Evolutionary conservation across 2,329 filamentous ascomycete species (phyloP).

Genomic region (Colletotrichum cereale): DNA sequence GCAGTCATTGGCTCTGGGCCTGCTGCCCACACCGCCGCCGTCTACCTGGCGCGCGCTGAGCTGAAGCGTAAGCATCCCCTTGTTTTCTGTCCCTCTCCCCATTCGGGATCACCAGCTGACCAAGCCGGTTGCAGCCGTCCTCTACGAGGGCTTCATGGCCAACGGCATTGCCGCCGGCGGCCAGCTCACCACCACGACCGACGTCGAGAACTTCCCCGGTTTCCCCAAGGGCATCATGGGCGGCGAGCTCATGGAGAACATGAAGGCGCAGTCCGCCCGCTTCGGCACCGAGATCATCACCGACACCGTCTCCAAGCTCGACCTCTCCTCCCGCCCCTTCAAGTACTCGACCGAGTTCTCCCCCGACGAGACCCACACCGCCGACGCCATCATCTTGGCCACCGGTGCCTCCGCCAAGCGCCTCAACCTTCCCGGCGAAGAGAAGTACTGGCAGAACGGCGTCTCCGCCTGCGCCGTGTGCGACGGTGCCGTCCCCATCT

Average conservation of each 20-base stretch:
- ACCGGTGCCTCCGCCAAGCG: conserved; percentile 93
- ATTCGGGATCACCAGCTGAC: background rate
- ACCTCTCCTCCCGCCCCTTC: conserved; percentile 87
- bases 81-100: conserved; percentile 31
- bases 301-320: conserved; percentile 91
- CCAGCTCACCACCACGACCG: conserved; percentile 97
- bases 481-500: conserved; percentile 96
- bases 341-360: conserved; percentile 93
- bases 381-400: conserved; percentile 92
- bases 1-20: conserved; percentile 91
- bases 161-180: conserved; percentile 96
- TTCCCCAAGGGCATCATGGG: conserved; percentile 93
- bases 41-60: conserved; percentile 95
- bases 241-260: conserved; percentile 91
- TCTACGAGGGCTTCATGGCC: conserved; percentile 98
- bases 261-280: conserved; percentile 89
- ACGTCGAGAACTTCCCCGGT: conserved; percentile 97
- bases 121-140: conserved; percentile 69
- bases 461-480: conserved; percentile 97
- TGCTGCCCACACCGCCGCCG: conserved; percentile 95
- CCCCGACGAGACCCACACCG: conserved; percentile 85
- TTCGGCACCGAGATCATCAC: conserved; percentile 95
- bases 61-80: conserved; percentile 74
- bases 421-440: conserved; percentile 86
- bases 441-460: conserved; percentile 97